Percentiles rank a stretch among this genome's conserved stretches.
These are phyloP conservation scores for Syzygium oleosum DNA, from an alignment of 345 rosid species.

Conservation along the genomic window DNA sequence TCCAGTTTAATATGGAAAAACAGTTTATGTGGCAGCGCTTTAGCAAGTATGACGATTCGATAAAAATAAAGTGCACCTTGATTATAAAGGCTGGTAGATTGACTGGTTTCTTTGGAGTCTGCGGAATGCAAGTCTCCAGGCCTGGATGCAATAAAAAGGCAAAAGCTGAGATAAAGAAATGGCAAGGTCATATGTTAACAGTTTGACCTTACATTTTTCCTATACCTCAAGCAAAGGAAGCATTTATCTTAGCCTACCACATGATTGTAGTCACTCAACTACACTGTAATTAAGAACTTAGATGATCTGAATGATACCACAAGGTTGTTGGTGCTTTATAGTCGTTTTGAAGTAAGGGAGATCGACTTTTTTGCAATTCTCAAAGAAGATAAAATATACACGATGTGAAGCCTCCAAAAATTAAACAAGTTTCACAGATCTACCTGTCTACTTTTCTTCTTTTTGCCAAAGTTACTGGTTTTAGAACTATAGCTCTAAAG, in stretches of 20 bases:
- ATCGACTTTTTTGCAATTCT: background rate
- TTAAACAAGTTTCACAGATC: background rate
- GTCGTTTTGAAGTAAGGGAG: background rate
- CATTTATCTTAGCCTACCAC: background rate
- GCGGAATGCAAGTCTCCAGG: constrained; percentile 5
- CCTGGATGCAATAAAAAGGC: constrained; percentile 12
- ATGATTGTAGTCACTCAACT: background rate
- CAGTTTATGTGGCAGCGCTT: background rate
- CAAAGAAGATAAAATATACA: background rate
- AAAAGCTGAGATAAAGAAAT: background rate
- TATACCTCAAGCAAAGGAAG: background rate
- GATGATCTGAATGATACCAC: background rate
- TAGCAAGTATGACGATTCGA: background rate
- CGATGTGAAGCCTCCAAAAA: background rate
- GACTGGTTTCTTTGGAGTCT: background rate
- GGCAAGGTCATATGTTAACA: background rate
- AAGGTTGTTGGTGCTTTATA: background rate
- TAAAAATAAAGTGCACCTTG: constrained; percentile 7
- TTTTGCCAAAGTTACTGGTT: background rate
- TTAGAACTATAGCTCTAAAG: background rate
- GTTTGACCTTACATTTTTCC: background rate
- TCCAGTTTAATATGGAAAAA: background rate
- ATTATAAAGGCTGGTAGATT: background rate
- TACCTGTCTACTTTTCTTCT: background rate
- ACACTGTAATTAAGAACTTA: background rate